Conservation (phyloP, 2,329 filamentous ascomycete genomes). For the Myriosclerotinia scirpicola region DNA sequence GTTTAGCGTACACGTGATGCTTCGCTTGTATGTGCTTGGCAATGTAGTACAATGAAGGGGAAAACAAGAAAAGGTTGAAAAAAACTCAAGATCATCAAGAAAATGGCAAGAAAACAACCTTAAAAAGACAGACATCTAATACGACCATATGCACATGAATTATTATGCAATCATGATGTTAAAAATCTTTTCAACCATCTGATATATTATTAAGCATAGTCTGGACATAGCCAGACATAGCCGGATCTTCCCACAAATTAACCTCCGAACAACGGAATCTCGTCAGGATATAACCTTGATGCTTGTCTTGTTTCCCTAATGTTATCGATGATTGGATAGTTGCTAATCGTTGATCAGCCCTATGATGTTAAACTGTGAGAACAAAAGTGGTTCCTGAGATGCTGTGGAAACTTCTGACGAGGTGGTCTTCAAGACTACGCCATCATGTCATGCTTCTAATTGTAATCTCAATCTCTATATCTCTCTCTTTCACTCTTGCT, state of each 20-base stretch:
- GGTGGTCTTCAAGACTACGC: neutral
- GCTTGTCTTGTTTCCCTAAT: neutral
- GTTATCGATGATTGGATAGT: constrained; percentile 1
- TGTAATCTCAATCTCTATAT: neutral
- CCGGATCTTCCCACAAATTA: neutral
- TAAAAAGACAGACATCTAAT: neutral
- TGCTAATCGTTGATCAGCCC: constrained; percentile 12
- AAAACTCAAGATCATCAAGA: neutral
- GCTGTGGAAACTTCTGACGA: neutral
- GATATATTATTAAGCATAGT: constrained; percentile 8
- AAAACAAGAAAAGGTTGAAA: constrained; percentile 1
- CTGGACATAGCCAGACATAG: neutral
- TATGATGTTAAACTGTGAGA: constrained; percentile 4
- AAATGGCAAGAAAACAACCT: neutral
- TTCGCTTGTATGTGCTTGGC: neutral
- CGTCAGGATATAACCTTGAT: constrained; percentile 7
- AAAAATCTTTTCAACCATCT: neutral
- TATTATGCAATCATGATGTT: neutral
- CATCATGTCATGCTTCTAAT: neutral
- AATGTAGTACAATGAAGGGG: constrained; percentile 6
- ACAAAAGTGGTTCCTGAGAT: constrained; percentile 5
- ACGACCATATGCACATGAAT: neutral
- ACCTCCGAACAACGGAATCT: constrained; percentile 7
- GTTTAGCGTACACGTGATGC: constrained; percentile 15
- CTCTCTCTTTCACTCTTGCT: neutral